Conservation (phyloP, 371 early-diverging fungal species). For the Rhizomucor pusillus region DNA sequence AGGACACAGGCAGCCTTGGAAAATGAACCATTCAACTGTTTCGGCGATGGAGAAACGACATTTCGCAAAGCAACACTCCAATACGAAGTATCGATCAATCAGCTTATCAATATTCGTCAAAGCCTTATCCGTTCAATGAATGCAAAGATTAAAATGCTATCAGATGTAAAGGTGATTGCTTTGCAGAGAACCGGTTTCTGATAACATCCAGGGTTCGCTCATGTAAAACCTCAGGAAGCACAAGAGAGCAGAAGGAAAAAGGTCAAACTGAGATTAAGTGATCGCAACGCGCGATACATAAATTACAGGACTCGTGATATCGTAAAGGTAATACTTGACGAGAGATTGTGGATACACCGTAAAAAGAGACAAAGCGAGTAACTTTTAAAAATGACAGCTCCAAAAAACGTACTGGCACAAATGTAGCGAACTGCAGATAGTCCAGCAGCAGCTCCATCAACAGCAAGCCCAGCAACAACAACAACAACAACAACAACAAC, state of each 20-base stretch:
- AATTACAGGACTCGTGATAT: constrained; percentile 37
- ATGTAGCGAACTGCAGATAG: constrained; percentile 33
- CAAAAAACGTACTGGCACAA: constrained; percentile 43
- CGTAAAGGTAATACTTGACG: constrained; percentile 28
- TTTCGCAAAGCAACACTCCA: constrained; percentile 23
- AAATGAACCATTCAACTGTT: constrained; percentile 19
- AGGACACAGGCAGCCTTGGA: constrained; percentile 18
- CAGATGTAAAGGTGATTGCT: constrained; percentile 12
- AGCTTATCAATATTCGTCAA: constrained; percentile 22
- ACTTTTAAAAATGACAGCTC: constrained; percentile 22
- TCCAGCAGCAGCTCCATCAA: constrained; percentile 29
- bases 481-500: constrained; percentile 10
- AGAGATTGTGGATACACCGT: background rate
- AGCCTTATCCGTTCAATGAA: constrained; percentile 18
- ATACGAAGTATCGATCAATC: constrained; percentile 34
- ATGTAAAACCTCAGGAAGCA: constrained; percentile 18
- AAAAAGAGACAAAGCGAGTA: background rate
- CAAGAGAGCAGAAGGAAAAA: constrained; percentile 37
- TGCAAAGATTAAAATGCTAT: constrained; percentile 12
- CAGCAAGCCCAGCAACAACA: constrained; percentile 13
- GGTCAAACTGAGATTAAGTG: constrained; percentile 29
- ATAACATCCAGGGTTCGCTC: background rate
- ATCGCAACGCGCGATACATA: constrained; percentile 36
- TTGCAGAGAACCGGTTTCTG: background rate
- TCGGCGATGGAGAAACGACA: constrained; percentile 23